Evolutionary conservation across 257 asterid species (phyloP).

Genomic region (Linderniella brevidens): DNA sequence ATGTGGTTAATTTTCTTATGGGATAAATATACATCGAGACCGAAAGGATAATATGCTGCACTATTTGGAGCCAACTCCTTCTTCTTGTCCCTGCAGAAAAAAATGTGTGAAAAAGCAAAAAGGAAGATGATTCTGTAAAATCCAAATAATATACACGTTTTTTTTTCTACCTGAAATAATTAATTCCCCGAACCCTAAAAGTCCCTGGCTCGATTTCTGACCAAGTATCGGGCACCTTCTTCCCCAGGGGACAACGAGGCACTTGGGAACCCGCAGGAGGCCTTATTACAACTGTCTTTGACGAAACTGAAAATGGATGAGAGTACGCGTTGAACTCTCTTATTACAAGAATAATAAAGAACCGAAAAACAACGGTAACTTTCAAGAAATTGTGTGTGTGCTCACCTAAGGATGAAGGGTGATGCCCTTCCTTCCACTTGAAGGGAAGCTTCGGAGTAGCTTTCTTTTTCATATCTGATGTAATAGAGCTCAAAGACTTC

Average conservation of each 20-base stretch:
- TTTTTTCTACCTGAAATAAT: constrained; percentile 42
- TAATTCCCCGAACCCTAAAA: constrained; percentile 72
- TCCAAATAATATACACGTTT: neutral
- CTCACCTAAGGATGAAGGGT: constrained; percentile 49
- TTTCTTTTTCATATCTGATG: constrained; percentile 57
- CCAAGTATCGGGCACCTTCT: constrained; percentile 85
- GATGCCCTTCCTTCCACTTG: constrained; percentile 80
- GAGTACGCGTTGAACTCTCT: neutral
- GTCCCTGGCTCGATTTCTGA: constrained; percentile 72
- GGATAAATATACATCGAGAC: constrained; percentile 78
- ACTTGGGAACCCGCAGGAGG: constrained; percentile 94
- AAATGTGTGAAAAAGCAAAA: neutral
- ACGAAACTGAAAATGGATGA: constrained; percentile 42
- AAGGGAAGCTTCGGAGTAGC: constrained; percentile 56
- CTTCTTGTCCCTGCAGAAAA: constrained; percentile 61
- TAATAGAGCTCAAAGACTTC: constrained; percentile 46
- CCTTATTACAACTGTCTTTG: constrained; percentile 52
- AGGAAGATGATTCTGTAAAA: neutral
- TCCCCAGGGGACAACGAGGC: constrained; percentile 72
- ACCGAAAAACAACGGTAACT: neutral
- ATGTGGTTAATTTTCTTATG: constrained; percentile 68
- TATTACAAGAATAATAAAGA: neutral
- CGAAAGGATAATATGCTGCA: constrained; percentile 88
- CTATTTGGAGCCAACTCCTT: constrained; percentile 63
- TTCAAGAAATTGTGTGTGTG: constrained; percentile 1